Conservation (phyloP, 1,284 basidiomycete genomes). For the Phellinidium pouzarii region DNA sequence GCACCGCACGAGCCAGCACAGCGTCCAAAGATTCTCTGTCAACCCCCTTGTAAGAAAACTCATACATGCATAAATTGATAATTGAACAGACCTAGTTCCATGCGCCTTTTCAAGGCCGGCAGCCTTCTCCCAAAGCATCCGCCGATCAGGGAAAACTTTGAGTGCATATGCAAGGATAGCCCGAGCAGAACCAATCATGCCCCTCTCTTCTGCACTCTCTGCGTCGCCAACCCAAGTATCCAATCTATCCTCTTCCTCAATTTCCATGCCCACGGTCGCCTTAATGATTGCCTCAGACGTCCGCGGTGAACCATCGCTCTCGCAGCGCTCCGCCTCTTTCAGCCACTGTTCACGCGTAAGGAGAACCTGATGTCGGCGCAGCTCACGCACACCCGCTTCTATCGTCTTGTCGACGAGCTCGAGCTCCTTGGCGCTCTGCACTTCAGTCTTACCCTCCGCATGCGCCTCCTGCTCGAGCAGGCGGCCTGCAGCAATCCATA, state of each 20-base stretch:
- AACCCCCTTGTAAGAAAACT: background rate
- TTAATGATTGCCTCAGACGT: slow-evolving; percentile 95
- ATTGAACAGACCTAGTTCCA: slow-evolving; percentile 57
- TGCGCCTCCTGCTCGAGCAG: slow-evolving; percentile 80
- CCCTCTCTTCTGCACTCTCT: slow-evolving; percentile 59
- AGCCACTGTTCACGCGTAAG: slow-evolving; percentile 94
- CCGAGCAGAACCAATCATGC: slow-evolving; percentile 76
- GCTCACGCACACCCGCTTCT: slow-evolving; percentile 70
- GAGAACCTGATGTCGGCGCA: slow-evolving; percentile 81
- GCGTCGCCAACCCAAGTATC: slow-evolving; percentile 93
- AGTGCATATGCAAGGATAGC: slow-evolving; percentile 88
- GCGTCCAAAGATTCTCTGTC: slow-evolving; percentile 73
- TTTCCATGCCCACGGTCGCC: slow-evolving; percentile 88
- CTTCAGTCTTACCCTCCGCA: slow-evolving; percentile 43
- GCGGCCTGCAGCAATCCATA: slow-evolving; percentile 95
- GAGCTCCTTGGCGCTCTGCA: slow-evolving; percentile 52
- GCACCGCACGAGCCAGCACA: slow-evolving; percentile 77
- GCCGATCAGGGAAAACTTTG: slow-evolving; percentile 83
- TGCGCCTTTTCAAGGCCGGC: slow-evolving; percentile 89
- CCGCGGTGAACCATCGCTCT: slow-evolving; percentile 76
- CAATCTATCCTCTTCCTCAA: slow-evolving; percentile 90
- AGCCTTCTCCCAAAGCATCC: slow-evolving; percentile 82
- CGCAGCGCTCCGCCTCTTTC: slow-evolving; percentile 90
- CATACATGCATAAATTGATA: slow-evolving; percentile 13
- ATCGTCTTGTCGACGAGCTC: slow-evolving; percentile 85